These are phyloP conservation scores for Rhamnella rubrinervis DNA, from an alignment of 331 rosid species.

Conservation along the genomic window DNA sequence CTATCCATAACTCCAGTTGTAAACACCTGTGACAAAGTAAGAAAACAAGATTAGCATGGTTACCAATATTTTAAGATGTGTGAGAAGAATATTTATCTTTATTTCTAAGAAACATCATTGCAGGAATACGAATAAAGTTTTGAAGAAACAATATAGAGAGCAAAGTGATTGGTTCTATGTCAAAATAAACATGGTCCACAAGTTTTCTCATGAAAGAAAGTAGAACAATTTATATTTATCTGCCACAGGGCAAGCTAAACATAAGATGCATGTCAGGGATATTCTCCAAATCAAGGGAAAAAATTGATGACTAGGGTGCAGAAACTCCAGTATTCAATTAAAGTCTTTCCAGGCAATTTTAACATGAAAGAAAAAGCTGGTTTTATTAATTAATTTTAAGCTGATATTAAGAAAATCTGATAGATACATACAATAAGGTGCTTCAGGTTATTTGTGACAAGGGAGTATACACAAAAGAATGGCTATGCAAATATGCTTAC, in stretches of 20 bases:
- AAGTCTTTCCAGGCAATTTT: no score
- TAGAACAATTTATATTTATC: not conserved
- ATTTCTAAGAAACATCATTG: not conserved
- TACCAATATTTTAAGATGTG: not conserved
- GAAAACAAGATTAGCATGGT: not conserved
- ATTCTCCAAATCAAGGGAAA: no score
- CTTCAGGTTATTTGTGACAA: not conserved
- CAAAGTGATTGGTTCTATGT: no score
- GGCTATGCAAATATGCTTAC: not conserved
- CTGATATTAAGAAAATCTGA: not conserved
- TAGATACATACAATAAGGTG: not conserved
- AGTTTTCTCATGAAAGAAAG: not conserved
- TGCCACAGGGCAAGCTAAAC: not conserved
- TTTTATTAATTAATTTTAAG: not conserved
- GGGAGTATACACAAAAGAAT: not conserved
- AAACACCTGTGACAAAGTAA: constrained; percentile 54
- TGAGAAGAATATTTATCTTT: not conserved
- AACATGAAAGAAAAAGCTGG: no score
- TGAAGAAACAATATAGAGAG: no score
- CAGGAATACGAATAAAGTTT: no score
- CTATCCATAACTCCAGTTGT: constrained; percentile 60
- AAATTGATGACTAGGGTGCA: no score
- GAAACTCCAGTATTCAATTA: no score
- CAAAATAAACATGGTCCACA: no score
- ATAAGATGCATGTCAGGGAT: not conserved